These are phyloP conservation scores for Scleroderma bovista DNA, from an alignment of 768 basidiomycete species.

Conservation along the genomic window DNA sequence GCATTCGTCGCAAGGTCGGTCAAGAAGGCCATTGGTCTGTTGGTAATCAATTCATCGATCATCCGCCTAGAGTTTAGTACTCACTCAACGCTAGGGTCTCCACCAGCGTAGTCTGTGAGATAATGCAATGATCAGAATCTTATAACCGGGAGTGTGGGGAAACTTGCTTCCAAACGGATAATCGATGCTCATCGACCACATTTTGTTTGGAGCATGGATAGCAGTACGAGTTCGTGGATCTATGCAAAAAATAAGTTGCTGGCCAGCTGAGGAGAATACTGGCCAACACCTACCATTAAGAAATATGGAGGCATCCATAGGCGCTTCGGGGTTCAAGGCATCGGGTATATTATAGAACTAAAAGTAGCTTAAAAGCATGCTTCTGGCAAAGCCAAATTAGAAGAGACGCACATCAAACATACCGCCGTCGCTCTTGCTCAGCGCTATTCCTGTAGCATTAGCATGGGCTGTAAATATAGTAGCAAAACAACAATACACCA, in stretches of 20 bases:
- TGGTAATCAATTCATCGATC: constrained; percentile 6
- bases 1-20: constrained; percentile 63
- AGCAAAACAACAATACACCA: constrained; percentile 34
- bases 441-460: constrained; percentile 8
- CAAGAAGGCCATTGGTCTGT: constrained; percentile 59
- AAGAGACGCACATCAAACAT: constrained; percentile 33
- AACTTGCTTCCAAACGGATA: constrained; percentile 32
- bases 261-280: no score
- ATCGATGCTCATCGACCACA: constrained; percentile 30
- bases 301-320: constrained; percentile 49
- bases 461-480: not conserved
- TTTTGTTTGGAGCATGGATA: constrained; percentile 59
- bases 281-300: constrained; percentile 50
- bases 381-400: not conserved
- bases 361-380: not conserved
- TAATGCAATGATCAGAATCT: not conserved
- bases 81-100: constrained; percentile 32
- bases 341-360: constrained; percentile 54
- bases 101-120: constrained; percentile 11
- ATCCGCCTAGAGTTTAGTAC: constrained; percentile 5
- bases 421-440: constrained; percentile 23
- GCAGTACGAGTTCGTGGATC: constrained; percentile 53
- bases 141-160: not conserved
- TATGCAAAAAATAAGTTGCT: constrained; percentile 13
- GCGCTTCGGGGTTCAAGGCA: constrained; percentile 46